A percentile compares a stretch with the other conserved stretches of the same genome.
Conservation (phyloP, 306 rosid species). For the Hylodesmum podocarpum region DNA sequence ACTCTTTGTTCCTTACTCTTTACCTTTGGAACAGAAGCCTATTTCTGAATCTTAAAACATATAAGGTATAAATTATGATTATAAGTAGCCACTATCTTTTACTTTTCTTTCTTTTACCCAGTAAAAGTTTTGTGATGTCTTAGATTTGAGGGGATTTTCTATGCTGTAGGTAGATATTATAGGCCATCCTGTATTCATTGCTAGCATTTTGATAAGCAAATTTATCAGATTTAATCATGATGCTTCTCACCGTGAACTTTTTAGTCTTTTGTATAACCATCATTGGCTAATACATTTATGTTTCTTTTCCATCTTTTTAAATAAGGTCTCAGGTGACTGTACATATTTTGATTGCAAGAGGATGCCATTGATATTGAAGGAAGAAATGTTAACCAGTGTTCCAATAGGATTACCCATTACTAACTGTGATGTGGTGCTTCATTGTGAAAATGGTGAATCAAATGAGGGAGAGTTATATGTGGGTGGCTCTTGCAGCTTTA, state of each 20-base stretch:
- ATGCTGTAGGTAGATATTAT: too few species aligned
- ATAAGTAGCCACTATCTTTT: too few species aligned
- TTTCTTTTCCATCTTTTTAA: slow-evolving; percentile 29
- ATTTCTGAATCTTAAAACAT: too few species aligned
- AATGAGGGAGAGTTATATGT: slow-evolving; percentile 79
- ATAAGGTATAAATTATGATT: too few species aligned
- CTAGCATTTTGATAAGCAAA: neutral
- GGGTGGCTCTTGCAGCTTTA: slow-evolving; percentile 71
- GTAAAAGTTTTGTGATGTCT: too few species aligned
- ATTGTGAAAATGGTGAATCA: slow-evolving; percentile 47
- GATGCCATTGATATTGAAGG: slow-evolving; percentile 66
- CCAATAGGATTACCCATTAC: slow-evolving; percentile 88
- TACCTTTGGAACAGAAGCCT: neutral
- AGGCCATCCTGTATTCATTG: too few species aligned
- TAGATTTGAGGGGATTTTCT: too few species aligned
- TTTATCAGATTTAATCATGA: neutral
- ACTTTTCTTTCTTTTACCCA: too few species aligned
- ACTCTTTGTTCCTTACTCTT: neutral
- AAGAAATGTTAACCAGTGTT: slow-evolving; percentile 56
- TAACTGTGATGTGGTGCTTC: slow-evolving; percentile 70
- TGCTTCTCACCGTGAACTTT: slow-evolving; percentile 6
- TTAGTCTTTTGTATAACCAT: slow-evolving; percentile 16
- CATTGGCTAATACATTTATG: slow-evolving; percentile 24
- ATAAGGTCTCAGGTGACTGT: slow-evolving; percentile 91
- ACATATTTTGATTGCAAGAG: slow-evolving; percentile 96